phyloP scores from a whole-genome alignment of 1,139 yeast species.

The Meyerozyma sp. region DNA sequence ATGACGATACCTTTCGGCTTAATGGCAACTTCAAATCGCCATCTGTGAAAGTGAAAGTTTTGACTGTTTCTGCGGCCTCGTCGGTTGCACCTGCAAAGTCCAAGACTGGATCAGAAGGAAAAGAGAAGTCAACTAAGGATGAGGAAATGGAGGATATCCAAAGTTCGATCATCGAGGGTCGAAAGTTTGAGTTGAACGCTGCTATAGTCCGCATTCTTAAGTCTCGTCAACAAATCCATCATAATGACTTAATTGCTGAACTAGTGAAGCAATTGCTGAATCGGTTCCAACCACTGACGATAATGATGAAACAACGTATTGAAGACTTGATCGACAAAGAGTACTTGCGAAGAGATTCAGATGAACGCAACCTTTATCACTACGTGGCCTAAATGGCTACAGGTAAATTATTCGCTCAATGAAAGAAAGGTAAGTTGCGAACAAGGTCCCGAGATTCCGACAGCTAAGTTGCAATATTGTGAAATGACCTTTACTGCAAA shows the following conservation, averaged over 20 bases:
- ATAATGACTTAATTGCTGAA: conserved; percentile 63
- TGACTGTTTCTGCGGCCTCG: conserved; percentile 51
- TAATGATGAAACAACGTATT: conserved; percentile 69
- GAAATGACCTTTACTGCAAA: too few relatives aligned
- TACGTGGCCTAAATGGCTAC: conserved; percentile 51
- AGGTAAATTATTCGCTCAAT: neutral
- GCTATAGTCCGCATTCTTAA: conserved; percentile 89
- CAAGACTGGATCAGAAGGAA: conserved; percentile 12
- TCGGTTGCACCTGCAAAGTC: conserved; percentile 8
- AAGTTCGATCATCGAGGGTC: conserved; percentile 32
- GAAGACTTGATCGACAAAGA: conserved; percentile 74
- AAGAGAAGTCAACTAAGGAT: conserved; percentile 31
- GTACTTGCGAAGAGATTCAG: conserved; percentile 68
- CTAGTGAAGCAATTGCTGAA: conserved; percentile 56
- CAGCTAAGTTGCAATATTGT: too few relatives aligned
- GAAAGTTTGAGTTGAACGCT: conserved; percentile 70
- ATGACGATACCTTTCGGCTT: conserved; percentile 59
- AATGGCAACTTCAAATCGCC: conserved; percentile 72
- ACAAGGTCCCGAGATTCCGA: too few relatives aligned
- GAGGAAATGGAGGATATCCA: conserved; percentile 35
- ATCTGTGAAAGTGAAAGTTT: conserved; percentile 66
- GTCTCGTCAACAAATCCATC: conserved; percentile 55
- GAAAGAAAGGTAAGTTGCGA: neutral
- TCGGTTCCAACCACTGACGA: conserved; percentile 66
- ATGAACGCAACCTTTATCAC: conserved; percentile 57